A percentile compares a stretch with the other conserved stretches of the same genome.
Conservation (phyloP, 2,329 filamentous ascomycete genomes). For the Diplocarpon mali region DNA sequence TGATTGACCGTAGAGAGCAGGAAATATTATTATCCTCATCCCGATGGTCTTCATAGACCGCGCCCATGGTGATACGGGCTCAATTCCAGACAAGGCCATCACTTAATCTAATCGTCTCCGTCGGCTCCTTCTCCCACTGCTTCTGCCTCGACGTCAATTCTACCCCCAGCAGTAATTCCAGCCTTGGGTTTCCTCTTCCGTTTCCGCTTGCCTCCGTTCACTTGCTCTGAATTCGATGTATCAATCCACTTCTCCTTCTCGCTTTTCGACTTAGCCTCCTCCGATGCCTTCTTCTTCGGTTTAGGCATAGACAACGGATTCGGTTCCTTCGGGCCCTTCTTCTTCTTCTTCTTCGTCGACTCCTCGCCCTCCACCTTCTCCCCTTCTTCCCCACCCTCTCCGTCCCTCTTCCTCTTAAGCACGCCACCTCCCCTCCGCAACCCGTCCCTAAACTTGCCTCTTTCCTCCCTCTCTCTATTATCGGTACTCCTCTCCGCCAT, state of each 20-base stretch:
- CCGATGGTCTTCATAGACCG: too few species aligned
- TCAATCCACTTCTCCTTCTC: slow-evolving; percentile 23
- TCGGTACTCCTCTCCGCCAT: slow-evolving; percentile 59
- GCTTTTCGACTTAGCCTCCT: slow-evolving; percentile 11
- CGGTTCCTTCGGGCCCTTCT: slow-evolving; percentile 53
- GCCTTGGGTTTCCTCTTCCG: slow-evolving; percentile 30
- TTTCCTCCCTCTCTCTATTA: slow-evolving; percentile 57
- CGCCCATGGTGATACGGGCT: too few species aligned
- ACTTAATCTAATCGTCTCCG: slow-evolving; percentile 11
- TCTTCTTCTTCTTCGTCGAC: slow-evolving; percentile 43
- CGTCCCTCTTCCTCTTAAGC: slow-evolving; percentile 28
- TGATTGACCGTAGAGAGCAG: too few species aligned
- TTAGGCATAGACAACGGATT: slow-evolving; percentile 66
- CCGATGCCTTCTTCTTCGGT: slow-evolving; percentile 39
- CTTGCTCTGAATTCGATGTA: slow-evolving; percentile 5
- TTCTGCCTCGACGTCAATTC: slow-evolving; percentile 1
- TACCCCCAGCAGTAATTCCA: slow-evolving; percentile 11
- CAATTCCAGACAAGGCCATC: slow-evolving; percentile 4
- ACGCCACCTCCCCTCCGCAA: slow-evolving; percentile 39
- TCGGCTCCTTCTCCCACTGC: slow-evolving; percentile 6
- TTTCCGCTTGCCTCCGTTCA: slow-evolving; percentile 27
- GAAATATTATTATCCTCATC: too few species aligned
- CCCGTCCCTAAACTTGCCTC: slow-evolving; percentile 61
- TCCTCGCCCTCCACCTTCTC: slow-evolving; percentile 7
- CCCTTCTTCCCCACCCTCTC: slow-evolving; percentile 20